These are phyloP conservation scores for Crepidotus variabilis DNA, from an alignment of 768 basidiomycete genomes.

Conservation along the genomic window DNA sequence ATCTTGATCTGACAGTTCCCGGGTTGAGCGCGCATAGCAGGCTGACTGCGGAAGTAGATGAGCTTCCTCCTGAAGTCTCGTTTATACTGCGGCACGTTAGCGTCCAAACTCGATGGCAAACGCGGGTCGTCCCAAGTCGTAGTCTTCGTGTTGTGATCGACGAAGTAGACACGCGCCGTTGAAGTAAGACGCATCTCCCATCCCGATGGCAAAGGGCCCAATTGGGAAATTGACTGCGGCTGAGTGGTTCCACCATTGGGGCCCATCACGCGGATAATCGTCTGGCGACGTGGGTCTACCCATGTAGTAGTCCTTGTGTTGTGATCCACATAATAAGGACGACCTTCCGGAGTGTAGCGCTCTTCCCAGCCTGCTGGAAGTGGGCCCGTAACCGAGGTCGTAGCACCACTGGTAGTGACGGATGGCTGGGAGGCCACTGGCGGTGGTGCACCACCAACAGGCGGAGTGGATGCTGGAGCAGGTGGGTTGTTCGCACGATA, in stretches of 20 bases:
- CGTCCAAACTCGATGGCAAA: conserved; percentile 88
- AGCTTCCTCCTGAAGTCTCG: conserved; percentile 99
- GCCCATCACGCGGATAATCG: conserved; percentile 94
- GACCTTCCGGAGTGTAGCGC: conserved; percentile 95
- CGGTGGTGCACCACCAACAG: conserved; percentile 21
- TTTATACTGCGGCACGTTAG: conserved; percentile 99
- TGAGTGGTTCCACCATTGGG: conserved; percentile 89
- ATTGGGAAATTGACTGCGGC: conserved; percentile 93
- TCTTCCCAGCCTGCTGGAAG: conserved; percentile 99
- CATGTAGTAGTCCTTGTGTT: conserved; percentile 99
- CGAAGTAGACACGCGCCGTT: conserved; percentile 98
- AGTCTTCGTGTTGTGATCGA: conserved; percentile 99
- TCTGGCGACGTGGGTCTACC: conserved; percentile 98
- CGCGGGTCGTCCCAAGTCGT: conserved; percentile 99
- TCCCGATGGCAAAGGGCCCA: conserved; percentile 94
- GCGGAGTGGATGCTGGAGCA: conserved; percentile 10
- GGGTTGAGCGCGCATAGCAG: conserved; percentile 95
- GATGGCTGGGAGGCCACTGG: conserved; percentile 27
- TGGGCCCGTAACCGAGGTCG: conserved; percentile 76
- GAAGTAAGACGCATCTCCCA: conserved; percentile 99
- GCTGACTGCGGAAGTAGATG: conserved; percentile 99
- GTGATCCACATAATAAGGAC: conserved; percentile 99
- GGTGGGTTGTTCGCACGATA: conserved; percentile 20
- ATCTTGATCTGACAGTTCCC: conserved; percentile 99
- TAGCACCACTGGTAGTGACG: conserved; percentile 41